These are phyloP conservation scores for Strobilomyces echinocephalus DNA, from an alignment of 768 basidiomycete species.

Conservation along the genomic window DNA sequence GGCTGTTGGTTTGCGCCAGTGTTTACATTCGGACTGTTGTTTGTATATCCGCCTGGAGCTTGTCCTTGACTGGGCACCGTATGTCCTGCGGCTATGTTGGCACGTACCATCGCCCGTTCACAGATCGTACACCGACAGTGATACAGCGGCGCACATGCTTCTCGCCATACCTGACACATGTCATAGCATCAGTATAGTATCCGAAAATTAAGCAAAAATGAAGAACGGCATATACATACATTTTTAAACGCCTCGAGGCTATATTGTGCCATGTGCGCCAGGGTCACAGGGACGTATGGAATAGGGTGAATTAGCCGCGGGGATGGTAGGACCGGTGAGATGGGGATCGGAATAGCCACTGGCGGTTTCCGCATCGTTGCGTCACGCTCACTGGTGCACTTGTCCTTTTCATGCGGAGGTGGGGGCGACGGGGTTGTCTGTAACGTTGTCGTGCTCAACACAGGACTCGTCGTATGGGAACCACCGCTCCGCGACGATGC, in stretches of 20 bases:
- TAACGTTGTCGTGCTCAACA: conserved; percentile 66
- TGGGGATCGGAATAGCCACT: conserved; percentile 36
- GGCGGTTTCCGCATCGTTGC: conserved; percentile 19
- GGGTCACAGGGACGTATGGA: conserved; percentile 60
- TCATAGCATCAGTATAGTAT: conserved; percentile 1
- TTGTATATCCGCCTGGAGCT: conserved; percentile 5
- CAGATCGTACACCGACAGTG: conserved; percentile 73
- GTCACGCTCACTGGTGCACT: conserved; percentile 27
- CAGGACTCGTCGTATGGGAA: conserved; percentile 66
- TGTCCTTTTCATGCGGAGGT: conserved; percentile 39
- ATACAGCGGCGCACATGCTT: conserved; percentile 67
- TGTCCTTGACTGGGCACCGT: conserved; percentile 28
- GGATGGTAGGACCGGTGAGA: conserved; percentile 58
- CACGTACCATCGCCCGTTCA: conserved; percentile 56
- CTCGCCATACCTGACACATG: conserved; percentile 57
- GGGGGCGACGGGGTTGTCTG: conserved; percentile 79
- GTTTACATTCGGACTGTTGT: background rate
- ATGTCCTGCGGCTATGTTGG: conserved; percentile 41
- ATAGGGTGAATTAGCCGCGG: conserved; percentile 61
- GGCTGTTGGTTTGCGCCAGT: conserved; percentile 6
- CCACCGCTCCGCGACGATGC: conserved; percentile 45
- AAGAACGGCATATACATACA: conserved; percentile 36
- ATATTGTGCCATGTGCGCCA: conserved; percentile 50
- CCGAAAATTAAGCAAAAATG: background rate
- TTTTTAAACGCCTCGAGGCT: conserved; percentile 53